Conservation (phyloP, 164 flowering plant genomes). For the Stephania japonica region DNA sequence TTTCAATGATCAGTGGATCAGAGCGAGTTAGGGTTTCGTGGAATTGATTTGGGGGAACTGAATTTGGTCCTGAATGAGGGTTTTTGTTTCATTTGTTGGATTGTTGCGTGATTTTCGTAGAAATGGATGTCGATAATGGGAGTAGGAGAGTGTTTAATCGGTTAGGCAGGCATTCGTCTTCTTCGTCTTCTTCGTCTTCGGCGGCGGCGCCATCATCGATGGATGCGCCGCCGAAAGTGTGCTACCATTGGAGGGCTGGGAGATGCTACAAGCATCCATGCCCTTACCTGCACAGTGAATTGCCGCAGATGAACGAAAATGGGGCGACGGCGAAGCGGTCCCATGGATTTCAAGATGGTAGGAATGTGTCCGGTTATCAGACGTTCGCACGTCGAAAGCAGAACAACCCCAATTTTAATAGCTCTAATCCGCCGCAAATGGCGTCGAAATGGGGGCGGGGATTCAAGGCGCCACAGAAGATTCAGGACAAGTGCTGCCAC, state of each 20-base stretch:
- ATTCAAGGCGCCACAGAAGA: constrained; percentile 23
- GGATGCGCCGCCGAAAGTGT: constrained; percentile 41
- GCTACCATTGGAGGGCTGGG: constrained; percentile 69
- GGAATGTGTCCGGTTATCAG: constrained; percentile 25
- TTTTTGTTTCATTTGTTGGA: not conserved
- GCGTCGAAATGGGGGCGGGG: constrained; percentile 37
- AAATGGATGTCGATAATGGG: constrained; percentile 27
- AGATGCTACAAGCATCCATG: constrained; percentile 53
- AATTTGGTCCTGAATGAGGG: not conserved
- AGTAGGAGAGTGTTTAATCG: constrained; percentile 22
- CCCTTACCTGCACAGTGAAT: constrained; percentile 48
- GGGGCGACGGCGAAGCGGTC: constrained; percentile 23
- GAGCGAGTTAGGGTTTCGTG: no score
- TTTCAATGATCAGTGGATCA: no score
- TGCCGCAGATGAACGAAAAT: constrained; percentile 22
- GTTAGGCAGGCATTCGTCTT: constrained; percentile 15
- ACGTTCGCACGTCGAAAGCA: constrained; percentile 22
- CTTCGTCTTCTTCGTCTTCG: no score
- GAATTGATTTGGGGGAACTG: no score
- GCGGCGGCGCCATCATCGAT: no score
- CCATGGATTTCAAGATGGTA: constrained; percentile 23
- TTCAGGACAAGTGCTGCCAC: constrained; percentile 49
- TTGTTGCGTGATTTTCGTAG: constrained; percentile 10
- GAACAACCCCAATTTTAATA: constrained; percentile 21
- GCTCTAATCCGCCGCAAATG: constrained; percentile 21